Base-by-base conservation (phyloP, 1,284 basidiomycete genomes). In the Trametes versicolor region DNA sequence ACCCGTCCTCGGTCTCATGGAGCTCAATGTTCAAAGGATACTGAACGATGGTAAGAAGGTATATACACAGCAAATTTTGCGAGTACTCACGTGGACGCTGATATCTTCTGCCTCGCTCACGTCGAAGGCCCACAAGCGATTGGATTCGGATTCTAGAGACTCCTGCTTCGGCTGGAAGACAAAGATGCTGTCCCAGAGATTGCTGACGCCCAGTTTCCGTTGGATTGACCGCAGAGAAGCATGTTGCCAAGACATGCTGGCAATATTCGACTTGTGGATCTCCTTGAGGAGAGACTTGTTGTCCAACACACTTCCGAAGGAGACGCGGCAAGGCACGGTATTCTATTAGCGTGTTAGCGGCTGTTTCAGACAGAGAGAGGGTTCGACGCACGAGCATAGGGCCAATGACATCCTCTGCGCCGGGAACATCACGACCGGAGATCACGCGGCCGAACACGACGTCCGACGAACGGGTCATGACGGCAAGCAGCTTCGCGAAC, bases 401-500 rank as follows among this genome's bases (percentile, higher is more conserved):
- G 1, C 84, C 84, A 56, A 85, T 77, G 2, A 84, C 81, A 29
- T 79, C 73, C 66, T 85, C 84, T 6, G 82, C 78, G 41, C 75
- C 77, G 27, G 78, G 76, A 9, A 81, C 72, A 55, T 75, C 80
- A 63, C 84, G 74, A 41, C 84, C 84, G 15, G 84, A 84, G 10
- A 85, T 76, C 21, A 83, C 81, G 60, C 83, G 82, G 0, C 84
- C 84, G 64, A 84, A 85, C 19, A 85, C 74, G 32, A 83, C 73
- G 66, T 84, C 82, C 2, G 45, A 71, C 73, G 34, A 73, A 67
- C 27, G 49, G n/a, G 73, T 75, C 17, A 80, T 53, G 12, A 71
- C 71, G n/a, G 78, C 75, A 8, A 85, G 57, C n/a, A 80, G 60
- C 65, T 80, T 82, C 0, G 80, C 81, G 72, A 80, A 81, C 13